These are phyloP conservation scores for Castanea crenata DNA, from an alignment of 306 rosid species.

Conservation along the genomic window DNA sequence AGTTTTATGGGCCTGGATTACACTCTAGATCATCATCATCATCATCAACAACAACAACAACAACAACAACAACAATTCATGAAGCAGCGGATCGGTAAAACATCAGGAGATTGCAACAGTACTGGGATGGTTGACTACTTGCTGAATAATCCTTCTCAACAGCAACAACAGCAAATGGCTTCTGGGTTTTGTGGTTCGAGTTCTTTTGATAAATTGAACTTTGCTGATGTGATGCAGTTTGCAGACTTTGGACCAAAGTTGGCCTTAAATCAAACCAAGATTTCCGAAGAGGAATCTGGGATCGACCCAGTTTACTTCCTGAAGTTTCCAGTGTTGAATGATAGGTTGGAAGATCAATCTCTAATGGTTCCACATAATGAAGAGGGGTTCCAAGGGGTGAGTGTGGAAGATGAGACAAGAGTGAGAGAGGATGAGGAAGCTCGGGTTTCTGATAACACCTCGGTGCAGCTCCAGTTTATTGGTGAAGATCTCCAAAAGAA, in stretches of 20 bases:
- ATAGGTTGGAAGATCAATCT: conserved; percentile 48
- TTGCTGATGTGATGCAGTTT: conserved; percentile 92
- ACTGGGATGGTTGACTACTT: conserved; percentile 42
- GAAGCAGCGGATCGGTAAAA: conserved; percentile 46
- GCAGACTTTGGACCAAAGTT: conserved; percentile 90
- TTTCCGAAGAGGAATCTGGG: conserved; percentile 40
- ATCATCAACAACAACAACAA: conserved; percentile 11
- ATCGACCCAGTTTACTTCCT: conserved; percentile 83
- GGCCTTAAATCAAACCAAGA: conserved; percentile 58
- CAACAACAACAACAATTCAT: conserved; percentile 35
- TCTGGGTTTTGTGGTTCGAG: conserved; percentile 37
- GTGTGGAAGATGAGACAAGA: conserved; percentile 18
- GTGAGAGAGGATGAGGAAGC: conserved; percentile 33
- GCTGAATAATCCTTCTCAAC: conserved; percentile 36
- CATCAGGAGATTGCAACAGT: conserved; percentile 29
- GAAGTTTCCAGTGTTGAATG: conserved; percentile 81
- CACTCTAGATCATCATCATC: conserved; percentile 29
- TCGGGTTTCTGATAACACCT: conserved; percentile 39
- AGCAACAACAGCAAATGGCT: conserved; percentile 20
- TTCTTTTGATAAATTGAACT: conserved; percentile 66
- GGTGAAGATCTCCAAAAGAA: conserved; percentile 38
- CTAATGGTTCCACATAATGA: conserved; percentile 28
- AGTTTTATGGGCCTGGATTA: conserved; percentile 50
- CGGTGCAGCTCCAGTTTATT: conserved; percentile 44
- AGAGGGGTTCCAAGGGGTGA: conserved; percentile 34